Evolutionary conservation across 768 basidiomycete species (phyloP), one percentile per base, ranked within the genome.

Genomic region (Tulasnella calospora): DNA sequence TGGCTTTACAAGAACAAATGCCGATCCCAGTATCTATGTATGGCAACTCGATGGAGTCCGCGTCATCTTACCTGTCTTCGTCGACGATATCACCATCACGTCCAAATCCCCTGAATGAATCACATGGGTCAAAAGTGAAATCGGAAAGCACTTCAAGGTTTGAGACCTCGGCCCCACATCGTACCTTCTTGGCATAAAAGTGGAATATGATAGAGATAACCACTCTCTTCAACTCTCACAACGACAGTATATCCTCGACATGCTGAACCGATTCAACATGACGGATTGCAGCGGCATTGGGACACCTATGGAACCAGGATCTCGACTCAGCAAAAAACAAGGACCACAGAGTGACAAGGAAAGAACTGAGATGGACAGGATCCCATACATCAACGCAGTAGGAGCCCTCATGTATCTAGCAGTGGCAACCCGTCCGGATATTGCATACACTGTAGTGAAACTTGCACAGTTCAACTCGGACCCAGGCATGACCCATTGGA

Each of bases 21-120:
- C n/a, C n/a, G n/a, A n/a, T n/a, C n/a, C n/a, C n/a, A n/a, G n/a
- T n/a, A n/a, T n/a, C n/a, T n/a, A n/a, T n/a, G n/a, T 77, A 71
- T 85, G 79, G 74, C 30, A 77, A 21, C 36, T 71, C 55, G 84
- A 81, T 19, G 79, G 79, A 46, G 76, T 80, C 30, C 80, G 76
- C n/a, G 81, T 85, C 46, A 82, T 85, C 57, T 71, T 85, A n/a
- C 82, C 82, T 9, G 82, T 84, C 3, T 84, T 86, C 71, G 72
- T 80, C 44, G n/a, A n/a, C n/a, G n/a, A n/a, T n/a, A n/a, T n/a
- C n/a, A n/a, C n/a, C n/a, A n/a, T n/a, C n/a, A n/a, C n/a, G n/a
- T n/a, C n/a, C n/a, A n/a, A n/a, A n/a, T n/a, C n/a, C n/a, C n/a
- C n/a, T n/a, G n/a, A n/a, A n/a, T n/a, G n/a, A 72, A 80, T 44